phyloP scores from a whole-genome alignment of 2,329 filamentous ascomycete species.

The Ilyonectria destructans region DNA sequence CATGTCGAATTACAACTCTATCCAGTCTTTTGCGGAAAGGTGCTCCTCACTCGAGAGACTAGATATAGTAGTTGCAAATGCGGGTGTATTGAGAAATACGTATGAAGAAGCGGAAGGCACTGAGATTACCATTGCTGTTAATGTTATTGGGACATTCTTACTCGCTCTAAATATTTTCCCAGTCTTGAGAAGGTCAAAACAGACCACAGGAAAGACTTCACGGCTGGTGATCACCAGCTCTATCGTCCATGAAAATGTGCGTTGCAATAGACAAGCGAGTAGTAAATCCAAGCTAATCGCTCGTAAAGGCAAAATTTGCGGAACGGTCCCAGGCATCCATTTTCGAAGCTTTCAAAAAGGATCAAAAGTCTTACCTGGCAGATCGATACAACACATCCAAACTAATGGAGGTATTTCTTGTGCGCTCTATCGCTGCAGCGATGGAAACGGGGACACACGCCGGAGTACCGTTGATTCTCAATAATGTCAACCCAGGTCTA shows the following conservation, averaged over 20 bases:
- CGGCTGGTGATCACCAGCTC: constrained; percentile 52
- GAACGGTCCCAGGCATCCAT: constrained; percentile 1
- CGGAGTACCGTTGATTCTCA: constrained; percentile 45
- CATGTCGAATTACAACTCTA: constrained; percentile 55
- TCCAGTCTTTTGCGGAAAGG: constrained; percentile 54
- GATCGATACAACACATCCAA: constrained; percentile 37
- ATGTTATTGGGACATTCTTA: background rate
- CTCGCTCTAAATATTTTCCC: constrained; percentile 55
- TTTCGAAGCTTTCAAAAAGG: background rate
- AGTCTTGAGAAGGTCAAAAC: constrained; percentile 9
- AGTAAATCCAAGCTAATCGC: background rate
- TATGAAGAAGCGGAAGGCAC: background rate
- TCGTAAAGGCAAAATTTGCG: background rate
- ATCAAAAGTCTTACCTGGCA: background rate
- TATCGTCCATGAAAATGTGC: constrained; percentile 2
- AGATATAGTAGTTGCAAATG: constrained; percentile 61
- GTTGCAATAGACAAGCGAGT: background rate
- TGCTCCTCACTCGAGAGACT: constrained; percentile 54
- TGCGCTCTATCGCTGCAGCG: constrained; percentile 39
- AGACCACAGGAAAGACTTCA: constrained; percentile 51
- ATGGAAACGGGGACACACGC: constrained; percentile 35
- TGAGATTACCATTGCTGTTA: background rate
- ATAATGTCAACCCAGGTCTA: constrained; percentile 49
- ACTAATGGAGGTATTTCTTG: constrained; percentile 43
- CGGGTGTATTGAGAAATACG: constrained; percentile 34